Percentiles rank a stretch among this genome's conserved stretches.
phyloP scores from a whole-genome alignment of 805 yeast species.

The Candida berthetii region DNA sequence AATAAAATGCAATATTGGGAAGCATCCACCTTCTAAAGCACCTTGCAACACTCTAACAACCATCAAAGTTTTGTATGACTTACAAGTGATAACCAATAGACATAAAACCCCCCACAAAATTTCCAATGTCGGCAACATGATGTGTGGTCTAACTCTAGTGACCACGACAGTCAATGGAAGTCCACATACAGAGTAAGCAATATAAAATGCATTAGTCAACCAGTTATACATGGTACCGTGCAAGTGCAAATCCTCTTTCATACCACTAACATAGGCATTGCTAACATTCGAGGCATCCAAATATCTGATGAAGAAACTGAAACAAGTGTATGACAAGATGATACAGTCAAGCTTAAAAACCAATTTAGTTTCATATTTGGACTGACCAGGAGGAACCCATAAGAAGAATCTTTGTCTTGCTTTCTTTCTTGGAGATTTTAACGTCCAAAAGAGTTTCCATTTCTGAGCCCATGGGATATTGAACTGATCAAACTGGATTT shows the following conservation, averaged over 20 bases:
- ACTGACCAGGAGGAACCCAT: constrained; percentile 13
- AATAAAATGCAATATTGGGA: constrained; percentile 54
- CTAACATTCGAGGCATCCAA: constrained; percentile 54
- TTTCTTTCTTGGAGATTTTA: constrained; percentile 7
- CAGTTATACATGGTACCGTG: constrained; percentile 54
- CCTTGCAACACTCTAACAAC: constrained; percentile 62
- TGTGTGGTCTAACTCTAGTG: constrained; percentile 45
- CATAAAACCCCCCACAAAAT: constrained; percentile 62
- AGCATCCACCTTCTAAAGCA: constrained; percentile 57
- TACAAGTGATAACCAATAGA: constrained; percentile 48
- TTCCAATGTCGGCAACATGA: constrained; percentile 37
- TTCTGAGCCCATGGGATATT: constrained; percentile 6
- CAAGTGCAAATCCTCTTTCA: constrained; percentile 52
- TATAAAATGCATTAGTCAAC: constrained; percentile 50
- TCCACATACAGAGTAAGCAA: constrained; percentile 60
- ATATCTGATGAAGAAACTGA: constrained; percentile 10
- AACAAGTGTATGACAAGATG: constrained; percentile 8
- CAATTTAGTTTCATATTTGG: constrained; percentile 7
- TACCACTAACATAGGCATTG: constrained; percentile 60
- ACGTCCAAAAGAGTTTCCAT: constrained; percentile 8
- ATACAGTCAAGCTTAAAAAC: constrained; percentile 12
- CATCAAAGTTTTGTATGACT: constrained; percentile 44
- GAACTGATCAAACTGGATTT: background rate
- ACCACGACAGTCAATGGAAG: constrained; percentile 55
- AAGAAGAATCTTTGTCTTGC: constrained; percentile 10